A percentile compares a stretch with the other conserved stretches of the same genome.
phyloP scores from a whole-genome alignment of 352 stramenopile genomes.

The Phytophthora sp. region DNA sequence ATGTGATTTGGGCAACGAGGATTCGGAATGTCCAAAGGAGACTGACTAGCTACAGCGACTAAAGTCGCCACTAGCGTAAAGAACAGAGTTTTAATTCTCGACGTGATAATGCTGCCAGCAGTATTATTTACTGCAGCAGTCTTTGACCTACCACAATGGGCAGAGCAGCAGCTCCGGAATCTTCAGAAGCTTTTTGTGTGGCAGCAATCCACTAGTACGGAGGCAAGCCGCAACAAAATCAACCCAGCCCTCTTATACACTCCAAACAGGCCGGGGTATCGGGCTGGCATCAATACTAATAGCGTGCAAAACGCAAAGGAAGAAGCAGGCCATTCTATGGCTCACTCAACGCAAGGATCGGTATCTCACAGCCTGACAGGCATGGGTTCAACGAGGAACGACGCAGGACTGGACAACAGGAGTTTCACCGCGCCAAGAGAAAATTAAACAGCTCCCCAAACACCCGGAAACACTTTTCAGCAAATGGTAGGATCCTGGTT shows the following conservation, averaged over 20 bases:
- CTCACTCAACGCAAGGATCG: neutral
- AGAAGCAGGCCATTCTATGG: constrained; percentile 5
- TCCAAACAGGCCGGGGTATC: neutral
- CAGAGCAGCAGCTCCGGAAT: too few relatives aligned
- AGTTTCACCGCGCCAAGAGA: neutral
- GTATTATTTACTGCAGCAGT: too few relatives aligned
- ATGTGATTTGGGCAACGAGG: too few relatives aligned
- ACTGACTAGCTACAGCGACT: too few relatives aligned
- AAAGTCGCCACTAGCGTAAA: too few relatives aligned
- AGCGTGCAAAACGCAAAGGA: neutral
- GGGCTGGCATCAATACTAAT: neutral
- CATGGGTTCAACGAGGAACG: neutral
- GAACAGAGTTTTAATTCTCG: too few relatives aligned
- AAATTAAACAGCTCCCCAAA: neutral
- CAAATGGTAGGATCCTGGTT: too few relatives aligned
- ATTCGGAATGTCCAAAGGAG: too few relatives aligned
- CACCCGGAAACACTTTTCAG: neutral
- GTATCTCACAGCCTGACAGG: neutral
- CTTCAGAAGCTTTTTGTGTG: too few relatives aligned
- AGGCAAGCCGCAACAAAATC: neutral
- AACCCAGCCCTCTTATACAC: neutral
- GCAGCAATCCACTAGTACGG: neutral
- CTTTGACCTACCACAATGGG: too few relatives aligned
- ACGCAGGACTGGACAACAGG: too few relatives aligned
- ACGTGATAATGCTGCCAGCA: too few relatives aligned